phyloP scores from a whole-genome alignment of 2,329 filamentous ascomycete species.

The Arthroderma sp. region DNA sequence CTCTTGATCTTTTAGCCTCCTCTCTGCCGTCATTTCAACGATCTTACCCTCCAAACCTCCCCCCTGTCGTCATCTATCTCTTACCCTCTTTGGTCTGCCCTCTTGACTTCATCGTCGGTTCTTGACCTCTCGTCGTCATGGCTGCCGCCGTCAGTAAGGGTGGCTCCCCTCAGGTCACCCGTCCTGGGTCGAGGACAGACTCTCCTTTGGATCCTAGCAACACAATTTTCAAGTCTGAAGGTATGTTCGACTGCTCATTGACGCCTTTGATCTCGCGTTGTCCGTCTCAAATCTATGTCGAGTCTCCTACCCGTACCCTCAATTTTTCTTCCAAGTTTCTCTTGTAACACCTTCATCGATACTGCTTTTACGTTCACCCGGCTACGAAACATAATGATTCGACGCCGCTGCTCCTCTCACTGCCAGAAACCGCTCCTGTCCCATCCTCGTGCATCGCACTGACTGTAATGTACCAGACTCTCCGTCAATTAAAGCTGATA shows the following conservation, averaged over 20 bases:
- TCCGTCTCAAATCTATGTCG: no score
- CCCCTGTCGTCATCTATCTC: constrained; percentile 7
- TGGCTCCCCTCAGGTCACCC: constrained; percentile 19
- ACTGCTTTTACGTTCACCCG: no score
- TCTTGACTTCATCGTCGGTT: constrained; percentile 6
- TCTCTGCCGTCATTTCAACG: constrained; percentile 7
- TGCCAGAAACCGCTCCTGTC: no score
- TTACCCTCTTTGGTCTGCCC: constrained; percentile 1
- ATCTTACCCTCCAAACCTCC: neutral
- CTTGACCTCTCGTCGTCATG: constrained; percentile 18
- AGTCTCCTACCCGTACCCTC: no score
- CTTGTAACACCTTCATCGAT: no score
- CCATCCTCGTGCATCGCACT: no score
- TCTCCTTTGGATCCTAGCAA: constrained; percentile 34
- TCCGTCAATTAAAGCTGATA: constrained; percentile 11
- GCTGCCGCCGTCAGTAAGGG: constrained; percentile 28
- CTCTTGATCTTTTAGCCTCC: neutral
- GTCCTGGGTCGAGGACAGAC: constrained; percentile 21
- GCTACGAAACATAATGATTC: no score
- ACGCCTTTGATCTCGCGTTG: no score
- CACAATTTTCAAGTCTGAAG: constrained; percentile 25
- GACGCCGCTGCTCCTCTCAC: no score
- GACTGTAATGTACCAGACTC: constrained; percentile 11
- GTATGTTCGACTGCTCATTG: constrained; percentile 16
- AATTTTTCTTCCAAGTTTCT: no score